A percentile compares a stretch with the other conserved stretches of the same genome.
Evolutionary conservation across 2,329 filamentous ascomycete genomes (phyloP).

Genomic region (Stachybotrys chartarum): DNA sequence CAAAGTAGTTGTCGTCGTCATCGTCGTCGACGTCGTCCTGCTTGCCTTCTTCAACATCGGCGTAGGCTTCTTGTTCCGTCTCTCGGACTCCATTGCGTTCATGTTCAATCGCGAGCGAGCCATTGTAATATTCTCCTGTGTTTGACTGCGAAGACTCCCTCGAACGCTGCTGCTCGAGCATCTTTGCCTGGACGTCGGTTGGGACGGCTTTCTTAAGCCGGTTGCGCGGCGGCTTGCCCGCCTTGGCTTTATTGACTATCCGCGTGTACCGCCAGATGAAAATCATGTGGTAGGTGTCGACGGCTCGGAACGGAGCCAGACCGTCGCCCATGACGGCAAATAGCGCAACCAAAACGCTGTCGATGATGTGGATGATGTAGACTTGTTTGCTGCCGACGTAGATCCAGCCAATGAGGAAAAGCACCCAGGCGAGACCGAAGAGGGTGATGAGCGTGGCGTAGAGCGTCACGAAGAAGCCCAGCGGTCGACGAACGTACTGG

Average conservation of each 20-base stretch:
- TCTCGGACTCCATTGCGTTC: slow-evolving; percentile 35
- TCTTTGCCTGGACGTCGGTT: slow-evolving; percentile 5
- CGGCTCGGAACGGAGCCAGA: slow-evolving; percentile 64
- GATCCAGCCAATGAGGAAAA: slow-evolving; percentile 89
- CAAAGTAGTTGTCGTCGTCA: slow-evolving; percentile 41
- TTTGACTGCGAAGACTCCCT: not conserved
- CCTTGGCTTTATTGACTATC: slow-evolving; percentile 35
- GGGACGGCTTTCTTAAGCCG: slow-evolving; percentile 14
- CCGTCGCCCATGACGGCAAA: slow-evolving; percentile 67
- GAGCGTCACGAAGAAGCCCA: slow-evolving; percentile 77
- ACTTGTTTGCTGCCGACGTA: slow-evolving; percentile 67
- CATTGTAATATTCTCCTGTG: not conserved
- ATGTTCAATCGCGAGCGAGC: slow-evolving; percentile 4
- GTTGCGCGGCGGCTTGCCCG: slow-evolving; percentile 31
- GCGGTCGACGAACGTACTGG: slow-evolving; percentile 67
- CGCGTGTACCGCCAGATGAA: slow-evolving; percentile 64
- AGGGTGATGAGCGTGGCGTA: slow-evolving; percentile 78
- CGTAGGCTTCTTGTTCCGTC: slow-evolving; percentile 13
- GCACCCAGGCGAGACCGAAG: slow-evolving; percentile 80
- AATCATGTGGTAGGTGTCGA: slow-evolving; percentile 85
- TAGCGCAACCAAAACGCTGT: slow-evolving; percentile 63
- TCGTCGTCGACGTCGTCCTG: slow-evolving; percentile 28
- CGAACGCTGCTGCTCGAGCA: not conserved
- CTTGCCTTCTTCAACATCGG: slow-evolving; percentile 33
- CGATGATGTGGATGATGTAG: slow-evolving; percentile 63